Evolutionary conservation across 2,329 filamentous ascomycete genomes (phyloP), one percentile per base, ranked within the genome.

Genomic region (Arthrinium phaeospermum): DNA sequence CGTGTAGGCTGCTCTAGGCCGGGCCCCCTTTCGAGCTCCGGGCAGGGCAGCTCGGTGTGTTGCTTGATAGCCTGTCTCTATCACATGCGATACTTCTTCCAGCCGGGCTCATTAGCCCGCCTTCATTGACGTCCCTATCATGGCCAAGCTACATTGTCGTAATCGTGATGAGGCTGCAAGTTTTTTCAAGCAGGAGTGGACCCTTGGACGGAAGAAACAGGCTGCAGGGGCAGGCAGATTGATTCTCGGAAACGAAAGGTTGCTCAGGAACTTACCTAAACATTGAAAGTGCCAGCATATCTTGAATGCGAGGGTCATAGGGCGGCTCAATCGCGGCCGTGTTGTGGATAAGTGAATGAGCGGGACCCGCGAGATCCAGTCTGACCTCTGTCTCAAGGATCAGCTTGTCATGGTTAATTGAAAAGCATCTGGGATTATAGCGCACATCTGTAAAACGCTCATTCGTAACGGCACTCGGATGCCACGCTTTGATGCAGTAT

Each of bases 361-460:
- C 57, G 57, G 57, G 57, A 64, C 22, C 34, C 57, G 57, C 57
- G 57, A 64, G 57, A 64, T 64, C 57, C 57, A 64, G 57, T 64
- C 34, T n/a, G 57, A 64, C 34, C 34, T 64, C n/a, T 41, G 57
- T 64, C 30, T 64, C 57, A 64, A 64, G 34, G 57, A 41, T 41
- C 57, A n/a, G 34, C 57, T 64, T 41, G 57, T 64, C 34, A 41
- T 41, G 34, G 57, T 2, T 41, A 34, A 64, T 64, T 22, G 57
- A 41, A 41, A 41, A 41, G 34, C 14, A 22, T 41, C 57, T 37
- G 8, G 34, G 12, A 24, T 41, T 13, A n/a, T 64, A 34, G 57
- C 57, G 57, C 57, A 41, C 57, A 41, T 41, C 57, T 64, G 57
- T 64, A 64, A 64, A 64, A 64, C 57, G 57, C 57, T 64, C 57